Evolutionary conservation across 179 eudicot genomes (phyloP).

Genomic region (Pouteria campechiana): DNA sequence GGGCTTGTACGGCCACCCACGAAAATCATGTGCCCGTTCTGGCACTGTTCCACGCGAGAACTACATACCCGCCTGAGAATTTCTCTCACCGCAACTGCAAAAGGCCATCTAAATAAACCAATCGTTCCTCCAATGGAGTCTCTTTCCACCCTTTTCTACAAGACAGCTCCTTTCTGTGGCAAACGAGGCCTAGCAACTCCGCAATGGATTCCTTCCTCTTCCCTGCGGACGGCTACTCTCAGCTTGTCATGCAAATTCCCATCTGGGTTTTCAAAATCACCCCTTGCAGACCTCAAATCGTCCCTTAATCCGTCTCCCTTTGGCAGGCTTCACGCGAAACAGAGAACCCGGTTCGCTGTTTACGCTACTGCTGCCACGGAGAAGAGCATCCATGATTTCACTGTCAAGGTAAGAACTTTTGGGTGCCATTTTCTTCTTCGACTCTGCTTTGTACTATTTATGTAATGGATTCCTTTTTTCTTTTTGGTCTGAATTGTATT

Average conservation of each 20-base stretch:
- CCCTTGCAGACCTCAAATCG: constrained; percentile 34
- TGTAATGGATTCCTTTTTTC: not conserved
- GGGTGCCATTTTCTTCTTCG: not conserved
- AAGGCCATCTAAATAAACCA: too few species aligned
- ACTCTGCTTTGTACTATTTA: not conserved
- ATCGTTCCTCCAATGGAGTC: too few species aligned
- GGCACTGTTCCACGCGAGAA: too few species aligned
- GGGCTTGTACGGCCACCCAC: too few species aligned
- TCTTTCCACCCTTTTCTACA: too few species aligned
- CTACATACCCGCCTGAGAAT: too few species aligned
- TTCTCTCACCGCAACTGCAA: too few species aligned
- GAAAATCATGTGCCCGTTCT: too few species aligned
- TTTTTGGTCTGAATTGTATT: not conserved
- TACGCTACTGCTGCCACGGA: constrained; percentile 67
- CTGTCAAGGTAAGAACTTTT: constrained; percentile 47
- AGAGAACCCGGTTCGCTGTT: constrained; percentile 19
- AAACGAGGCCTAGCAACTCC: too few species aligned
- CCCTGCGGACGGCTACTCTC: constrained; percentile 12
- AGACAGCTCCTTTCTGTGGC: too few species aligned
- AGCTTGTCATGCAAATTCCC: constrained; percentile 13
- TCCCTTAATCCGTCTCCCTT: constrained; percentile 20
- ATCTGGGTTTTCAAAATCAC: constrained; percentile 36
- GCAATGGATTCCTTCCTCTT: too few species aligned
- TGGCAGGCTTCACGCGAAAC: constrained; percentile 32
- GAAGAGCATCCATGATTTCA: constrained; percentile 69